Base-by-base conservation (phyloP, 768 basidiomycete genomes). In the Tephrocybe sp. region DNA sequence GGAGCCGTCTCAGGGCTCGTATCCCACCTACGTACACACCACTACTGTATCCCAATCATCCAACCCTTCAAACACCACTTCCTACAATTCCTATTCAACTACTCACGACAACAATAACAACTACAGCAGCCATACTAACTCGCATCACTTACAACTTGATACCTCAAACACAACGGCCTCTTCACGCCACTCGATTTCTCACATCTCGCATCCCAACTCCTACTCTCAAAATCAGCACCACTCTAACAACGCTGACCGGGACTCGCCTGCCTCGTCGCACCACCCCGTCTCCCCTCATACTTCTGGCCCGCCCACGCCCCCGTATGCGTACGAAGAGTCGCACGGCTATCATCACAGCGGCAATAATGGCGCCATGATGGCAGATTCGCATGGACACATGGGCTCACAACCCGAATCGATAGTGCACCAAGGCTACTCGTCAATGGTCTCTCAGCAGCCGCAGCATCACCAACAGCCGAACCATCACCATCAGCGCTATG, bases 141-240 rank as follows among this genome's bases (percentile, higher is more conserved):
- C 45, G 25, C 60, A 60, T 21, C 52, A 61, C 24, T 13, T 51
- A 24, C 50, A 51, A 8, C 59, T 60, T 6, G 52, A 57, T 28
- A 60, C 47, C 25, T 54, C 64, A 6, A 35, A 67, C 21, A 61
- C 67, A 7, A 60, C 70, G 0, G 62, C 77, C 3, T 65, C 73
- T 4, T 82, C 80, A n/a, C 76, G 82, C 9, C 76, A 81, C 34
- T 82, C 81, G 5, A 79, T 83, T 21, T 81, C 81, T 0, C 81
- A 82, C 49, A 77, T 83, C 19, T 81, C 79, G 0, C 78, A 81
- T 50, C 79, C 80, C 0, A 76, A 77, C 11, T 64, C 74, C 18
- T 75, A 77, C 49, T 65, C 71, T 4, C 72, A 65, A 26, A 56
- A 49, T 55, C 61, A 74, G 60, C 51, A 68, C 51, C 51, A 68